Conservation (phyloP, 768 basidiomycete species). For the Thelephora aurantiotincta region DNA sequence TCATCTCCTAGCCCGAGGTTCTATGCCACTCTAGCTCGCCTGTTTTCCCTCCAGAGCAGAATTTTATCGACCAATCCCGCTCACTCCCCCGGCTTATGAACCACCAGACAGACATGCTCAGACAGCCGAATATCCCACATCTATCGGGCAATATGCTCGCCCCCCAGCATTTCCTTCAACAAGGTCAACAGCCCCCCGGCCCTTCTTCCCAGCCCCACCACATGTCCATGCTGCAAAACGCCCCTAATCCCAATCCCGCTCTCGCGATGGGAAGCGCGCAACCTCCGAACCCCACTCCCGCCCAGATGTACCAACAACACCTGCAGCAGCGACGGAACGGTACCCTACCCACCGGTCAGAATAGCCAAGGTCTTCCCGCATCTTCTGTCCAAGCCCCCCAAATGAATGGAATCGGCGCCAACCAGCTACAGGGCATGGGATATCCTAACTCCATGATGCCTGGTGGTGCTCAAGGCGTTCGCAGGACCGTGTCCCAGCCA, state of each 20-base stretch:
- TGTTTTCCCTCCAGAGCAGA: conserved; percentile 7
- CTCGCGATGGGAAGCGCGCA: conserved; percentile 17
- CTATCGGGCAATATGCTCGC: conserved; percentile 23
- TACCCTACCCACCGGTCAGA: conserved; percentile 23
- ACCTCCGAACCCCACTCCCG: conserved; percentile 11
- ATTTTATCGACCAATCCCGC: conserved; percentile 5
- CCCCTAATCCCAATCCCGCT: conserved; percentile 11
- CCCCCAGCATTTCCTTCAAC: conserved; percentile 20
- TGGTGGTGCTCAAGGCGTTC: conserved; percentile 23
- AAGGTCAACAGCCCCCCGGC: conserved; percentile 21
- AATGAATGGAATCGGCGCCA: conserved; percentile 19
- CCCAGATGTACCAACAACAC: conserved; percentile 14
- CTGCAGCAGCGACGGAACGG: conserved; percentile 20
- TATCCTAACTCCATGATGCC: conserved; percentile 28
- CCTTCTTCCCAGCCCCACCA: conserved; percentile 20
- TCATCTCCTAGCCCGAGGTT: not conserved
- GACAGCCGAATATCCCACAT: conserved; percentile 27
- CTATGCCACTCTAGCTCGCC: conserved; percentile 5
- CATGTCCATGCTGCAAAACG: conserved; percentile 22
- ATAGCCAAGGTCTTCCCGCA: conserved; percentile 18
- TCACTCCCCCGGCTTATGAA: conserved; percentile 28
- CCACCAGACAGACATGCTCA: conserved; percentile 34
- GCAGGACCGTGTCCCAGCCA: conserved; percentile 48
- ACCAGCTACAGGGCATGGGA: conserved; percentile 25
- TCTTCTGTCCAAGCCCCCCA: conserved; percentile 18